phyloP scores from a whole-genome alignment of 768 basidiomycete genomes.

The Suillus hirtellus region DNA sequence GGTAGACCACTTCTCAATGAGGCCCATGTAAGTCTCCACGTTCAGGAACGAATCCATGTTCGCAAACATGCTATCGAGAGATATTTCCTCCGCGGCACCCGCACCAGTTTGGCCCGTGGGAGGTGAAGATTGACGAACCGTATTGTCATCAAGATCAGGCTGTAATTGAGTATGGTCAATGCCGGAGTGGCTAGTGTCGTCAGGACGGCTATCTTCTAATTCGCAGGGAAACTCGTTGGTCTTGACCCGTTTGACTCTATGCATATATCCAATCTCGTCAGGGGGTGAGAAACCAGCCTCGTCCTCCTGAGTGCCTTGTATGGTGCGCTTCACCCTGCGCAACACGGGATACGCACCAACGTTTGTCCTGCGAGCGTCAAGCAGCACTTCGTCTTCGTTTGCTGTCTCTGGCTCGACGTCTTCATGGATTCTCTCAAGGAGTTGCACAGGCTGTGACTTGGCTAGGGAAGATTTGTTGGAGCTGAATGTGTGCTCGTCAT shows the following conservation, averaged over 20 bases:
- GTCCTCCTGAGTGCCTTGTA: neutral
- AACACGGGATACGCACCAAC: neutral
- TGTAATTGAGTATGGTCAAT: neutral
- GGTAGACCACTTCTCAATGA: conserved; percentile 29
- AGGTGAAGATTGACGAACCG: neutral
- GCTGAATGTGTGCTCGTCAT: conserved; percentile 3
- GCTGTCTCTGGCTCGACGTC: conserved; percentile 2
- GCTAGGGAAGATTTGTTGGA: neutral
- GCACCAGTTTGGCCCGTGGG: neutral
- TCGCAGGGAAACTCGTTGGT: neutral
- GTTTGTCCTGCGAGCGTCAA: neutral
- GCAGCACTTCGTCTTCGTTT: neutral
- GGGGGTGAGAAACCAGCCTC: neutral
- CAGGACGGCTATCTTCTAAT: neutral
- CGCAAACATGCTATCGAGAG: conserved; percentile 20
- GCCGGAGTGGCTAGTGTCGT: neutral
- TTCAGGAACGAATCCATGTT: conserved; percentile 23
- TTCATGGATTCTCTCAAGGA: conserved; percentile 3
- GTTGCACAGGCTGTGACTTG: neutral
- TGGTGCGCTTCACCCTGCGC: conserved; percentile 4
- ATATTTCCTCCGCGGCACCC: conserved; percentile 9
- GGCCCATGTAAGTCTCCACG: conserved; percentile 21
- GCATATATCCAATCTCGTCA: neutral
- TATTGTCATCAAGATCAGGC: neutral
- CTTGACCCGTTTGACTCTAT: neutral